Conservation (phyloP, 2,329 filamentous ascomycete genomes). For the Penicillium sp. region DNA sequence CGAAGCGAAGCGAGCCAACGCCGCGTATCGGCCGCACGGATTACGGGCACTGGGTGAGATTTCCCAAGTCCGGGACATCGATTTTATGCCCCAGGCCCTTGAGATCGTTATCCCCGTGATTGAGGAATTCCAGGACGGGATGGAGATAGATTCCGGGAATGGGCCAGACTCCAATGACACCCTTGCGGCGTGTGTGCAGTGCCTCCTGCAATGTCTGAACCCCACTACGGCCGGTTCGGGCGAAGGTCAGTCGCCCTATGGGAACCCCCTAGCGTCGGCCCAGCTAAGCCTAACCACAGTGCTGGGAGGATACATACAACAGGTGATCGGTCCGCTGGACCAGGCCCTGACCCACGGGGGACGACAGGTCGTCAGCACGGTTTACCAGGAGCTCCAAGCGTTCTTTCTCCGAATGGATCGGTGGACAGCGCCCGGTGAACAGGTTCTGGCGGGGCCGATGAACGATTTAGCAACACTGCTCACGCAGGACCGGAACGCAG, state of each 20-base stretch:
- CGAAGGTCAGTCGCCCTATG: slow-evolving; percentile 25
- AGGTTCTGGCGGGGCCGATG: slow-evolving; percentile 28
- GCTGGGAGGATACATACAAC: slow-evolving; percentile 31
- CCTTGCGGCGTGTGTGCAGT: slow-evolving; percentile 40
- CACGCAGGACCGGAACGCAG: slow-evolving; percentile 34
- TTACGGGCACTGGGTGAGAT: slow-evolving; percentile 73
- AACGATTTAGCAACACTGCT: slow-evolving; percentile 32
- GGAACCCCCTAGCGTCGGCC: slow-evolving; percentile 20
- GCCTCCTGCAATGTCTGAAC: slow-evolving; percentile 41
- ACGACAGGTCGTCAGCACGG: slow-evolving; percentile 34
- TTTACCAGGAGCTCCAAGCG: slow-evolving; percentile 37
- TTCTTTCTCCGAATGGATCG: slow-evolving; percentile 33
- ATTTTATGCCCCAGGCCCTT: slow-evolving; percentile 68
- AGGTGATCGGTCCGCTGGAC: slow-evolving; percentile 30
- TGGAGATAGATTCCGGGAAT: slow-evolving; percentile 65
- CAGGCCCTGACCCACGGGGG: slow-evolving; percentile 34
- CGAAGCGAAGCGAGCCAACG: slow-evolving; percentile 90
- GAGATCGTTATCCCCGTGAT: slow-evolving; percentile 65
- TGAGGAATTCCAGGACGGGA: slow-evolving; percentile 57
- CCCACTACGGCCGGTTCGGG: slow-evolving; percentile 23
- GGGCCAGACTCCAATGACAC: slow-evolving; percentile 37
- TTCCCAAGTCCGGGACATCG: slow-evolving; percentile 65
- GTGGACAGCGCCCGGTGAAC: slow-evolving; percentile 24
- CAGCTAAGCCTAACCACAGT: slow-evolving; percentile 32
- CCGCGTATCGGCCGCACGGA: slow-evolving; percentile 75